phyloP scores from a whole-genome alignment of 495 filamentous ascomycete genomes.

The Chaetomium cochliodes region DNA sequence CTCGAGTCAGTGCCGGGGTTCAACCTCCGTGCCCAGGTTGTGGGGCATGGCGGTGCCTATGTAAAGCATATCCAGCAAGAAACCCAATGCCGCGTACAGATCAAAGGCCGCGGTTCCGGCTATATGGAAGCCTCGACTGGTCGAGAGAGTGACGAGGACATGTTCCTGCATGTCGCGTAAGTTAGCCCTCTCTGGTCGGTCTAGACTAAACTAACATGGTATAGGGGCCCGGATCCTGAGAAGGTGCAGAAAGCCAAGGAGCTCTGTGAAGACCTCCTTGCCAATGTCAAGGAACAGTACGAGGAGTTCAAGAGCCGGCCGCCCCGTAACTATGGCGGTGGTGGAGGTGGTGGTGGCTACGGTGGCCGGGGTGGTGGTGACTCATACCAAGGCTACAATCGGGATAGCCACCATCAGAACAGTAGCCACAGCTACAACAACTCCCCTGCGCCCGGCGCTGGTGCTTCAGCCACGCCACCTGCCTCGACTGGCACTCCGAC shows the following conservation, averaged over 20 bases:
- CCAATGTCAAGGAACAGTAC: slow-evolving; percentile 80
- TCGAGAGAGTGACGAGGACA: slow-evolving; percentile 86
- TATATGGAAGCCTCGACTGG: slow-evolving; percentile 83
- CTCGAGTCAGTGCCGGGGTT: slow-evolving; percentile 94
- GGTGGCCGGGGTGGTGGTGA: slow-evolving; percentile 42
- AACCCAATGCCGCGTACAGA: slow-evolving; percentile 91
- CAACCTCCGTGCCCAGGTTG: slow-evolving; percentile 91
- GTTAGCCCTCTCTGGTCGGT: slow-evolving; percentile 32
- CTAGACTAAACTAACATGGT: slow-evolving; percentile 34
- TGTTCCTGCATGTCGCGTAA: slow-evolving; percentile 95
- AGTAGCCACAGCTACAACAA: slow-evolving; percentile 37
- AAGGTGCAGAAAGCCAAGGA: slow-evolving; percentile 86
- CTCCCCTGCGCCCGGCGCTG: slow-evolving; percentile 40
- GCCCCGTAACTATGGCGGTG: slow-evolving; percentile 62
- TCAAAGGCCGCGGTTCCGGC: slow-evolving; percentile 95
- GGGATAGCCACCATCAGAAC: slow-evolving; percentile 42
- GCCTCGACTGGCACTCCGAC: slow-evolving; percentile 38
- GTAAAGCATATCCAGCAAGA: slow-evolving; percentile 97
- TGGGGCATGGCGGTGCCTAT: slow-evolving; percentile 87
- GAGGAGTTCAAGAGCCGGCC: slow-evolving; percentile 85
- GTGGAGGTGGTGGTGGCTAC: slow-evolving; percentile 34
- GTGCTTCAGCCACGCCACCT: slow-evolving; percentile 36
- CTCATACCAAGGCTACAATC: slow-evolving; percentile 43
- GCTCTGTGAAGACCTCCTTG: slow-evolving; percentile 81
- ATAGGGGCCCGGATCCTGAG: slow-evolving; percentile 78